phyloP scores from a whole-genome alignment of 768 basidiomycete species.

The Lactarius hengduanensis region DNA sequence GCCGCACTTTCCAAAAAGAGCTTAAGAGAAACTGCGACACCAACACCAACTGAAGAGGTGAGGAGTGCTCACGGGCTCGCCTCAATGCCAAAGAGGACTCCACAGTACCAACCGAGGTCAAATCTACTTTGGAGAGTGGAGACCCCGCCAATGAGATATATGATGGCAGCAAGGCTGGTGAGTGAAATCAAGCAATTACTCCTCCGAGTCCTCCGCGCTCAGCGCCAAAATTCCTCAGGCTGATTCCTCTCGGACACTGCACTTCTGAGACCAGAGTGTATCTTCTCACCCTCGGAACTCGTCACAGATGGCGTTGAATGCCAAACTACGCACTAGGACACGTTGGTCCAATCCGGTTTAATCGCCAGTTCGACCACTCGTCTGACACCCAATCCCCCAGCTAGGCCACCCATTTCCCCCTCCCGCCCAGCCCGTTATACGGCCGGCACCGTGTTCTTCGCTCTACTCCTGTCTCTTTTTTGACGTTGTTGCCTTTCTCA shows the following conservation, averaged over 20 bases:
- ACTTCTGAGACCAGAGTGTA: not conserved
- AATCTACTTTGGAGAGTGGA: not conserved
- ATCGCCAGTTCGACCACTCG: not conserved
- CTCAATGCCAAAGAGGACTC: not conserved
- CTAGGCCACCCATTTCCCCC: not conserved
- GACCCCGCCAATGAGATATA: not conserved
- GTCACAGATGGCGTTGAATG: conserved; percentile 1
- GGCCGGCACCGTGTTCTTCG: conserved; percentile 22
- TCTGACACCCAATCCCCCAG: conserved; percentile 2
- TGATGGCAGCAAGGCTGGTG: not conserved
- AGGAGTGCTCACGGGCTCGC: not conserved
- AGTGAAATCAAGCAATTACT: not conserved
- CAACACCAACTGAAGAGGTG: not conserved
- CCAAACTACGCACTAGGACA: not conserved
- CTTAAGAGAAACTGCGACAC: not conserved
- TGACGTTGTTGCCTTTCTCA: conserved; percentile 30
- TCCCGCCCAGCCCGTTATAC: conserved; percentile 7
- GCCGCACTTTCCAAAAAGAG: too few relatives aligned
- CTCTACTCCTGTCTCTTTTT: conserved; percentile 32
- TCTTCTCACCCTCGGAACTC: not conserved
- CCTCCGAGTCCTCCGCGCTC: not conserved
- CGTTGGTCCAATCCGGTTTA: not conserved
- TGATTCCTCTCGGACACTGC: not conserved
- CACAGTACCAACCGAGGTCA: not conserved
- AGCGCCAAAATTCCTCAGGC: not conserved